Percentiles rank a stretch among this genome's conserved stretches.
These are phyloP conservation scores for Suhomyces sp. DNA, from an alignment of 805 yeast species.

Conservation along the genomic window DNA sequence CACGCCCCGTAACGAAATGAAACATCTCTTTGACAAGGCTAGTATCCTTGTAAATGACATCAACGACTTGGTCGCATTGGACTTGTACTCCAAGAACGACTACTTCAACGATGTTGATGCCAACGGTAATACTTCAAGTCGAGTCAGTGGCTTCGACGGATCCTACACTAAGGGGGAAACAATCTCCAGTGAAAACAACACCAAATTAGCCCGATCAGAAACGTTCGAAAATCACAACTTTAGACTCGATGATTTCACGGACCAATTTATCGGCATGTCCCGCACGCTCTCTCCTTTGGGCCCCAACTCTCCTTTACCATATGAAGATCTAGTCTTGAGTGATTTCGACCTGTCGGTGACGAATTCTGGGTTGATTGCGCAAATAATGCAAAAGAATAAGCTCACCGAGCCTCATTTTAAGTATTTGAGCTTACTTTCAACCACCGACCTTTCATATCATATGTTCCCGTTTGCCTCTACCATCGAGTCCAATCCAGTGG, in stretches of 20 bases:
- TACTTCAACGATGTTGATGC: background rate
- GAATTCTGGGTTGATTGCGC: constrained; percentile 27
- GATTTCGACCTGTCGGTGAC: constrained; percentile 7
- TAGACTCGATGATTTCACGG: constrained; percentile 20
- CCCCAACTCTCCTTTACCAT: constrained; percentile 3
- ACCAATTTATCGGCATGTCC: constrained; percentile 2
- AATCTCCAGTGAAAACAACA: constrained; percentile 6
- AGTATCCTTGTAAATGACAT: constrained; percentile 33
- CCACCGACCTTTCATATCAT: constrained; percentile 29
- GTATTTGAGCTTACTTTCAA: constrained; percentile 31
- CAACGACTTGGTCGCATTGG: constrained; percentile 21
- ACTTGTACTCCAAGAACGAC: constrained; percentile 9
- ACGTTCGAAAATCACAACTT: constrained; percentile 19
- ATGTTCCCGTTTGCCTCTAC: constrained; percentile 40
- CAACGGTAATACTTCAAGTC: background rate
- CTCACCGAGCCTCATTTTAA: constrained; percentile 29
- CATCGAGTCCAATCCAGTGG: constrained; percentile 35
- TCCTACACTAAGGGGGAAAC: background rate
- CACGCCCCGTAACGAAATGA: constrained; percentile 13
- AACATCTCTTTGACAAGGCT: constrained; percentile 34
- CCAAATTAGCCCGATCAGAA: constrained; percentile 12
- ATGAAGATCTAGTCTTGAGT: constrained; percentile 1
- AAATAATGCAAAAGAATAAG: constrained; percentile 22
- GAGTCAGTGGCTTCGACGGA: background rate
- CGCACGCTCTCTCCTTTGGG: constrained; percentile 1